Evolutionary conservation across 2,329 filamentous ascomycete species (phyloP), one percentile per base, ranked within the genome.

Genomic region (Macroventuria anomochaeta): DNA sequence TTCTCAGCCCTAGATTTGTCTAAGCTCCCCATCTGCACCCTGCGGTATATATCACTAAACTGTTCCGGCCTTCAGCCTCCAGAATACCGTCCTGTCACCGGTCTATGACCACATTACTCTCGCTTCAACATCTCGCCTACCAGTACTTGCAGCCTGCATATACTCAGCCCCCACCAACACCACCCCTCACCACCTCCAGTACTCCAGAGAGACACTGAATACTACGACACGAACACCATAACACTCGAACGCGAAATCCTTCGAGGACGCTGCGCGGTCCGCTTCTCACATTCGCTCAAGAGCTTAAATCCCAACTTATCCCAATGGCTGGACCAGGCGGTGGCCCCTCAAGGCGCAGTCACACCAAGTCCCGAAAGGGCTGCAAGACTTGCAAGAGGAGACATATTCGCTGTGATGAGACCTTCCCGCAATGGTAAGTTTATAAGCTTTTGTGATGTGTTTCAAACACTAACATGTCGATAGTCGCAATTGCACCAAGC

Each of bases 301-400:
- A 18, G 11, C 39, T 46, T 23, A 21, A 29, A 38, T 4, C 34
- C 23, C 44, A 36, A 29, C 17, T 47, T 46, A 54, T 53, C 56
- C n/a, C 63, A 67, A 97, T 97, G 93, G 90, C 92, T 80, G 91
- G 92, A 79, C 91, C 91, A 73, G 93, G 93, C 78, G 92, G 92
- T 83, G 93, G 93, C 81, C 93, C 93, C 75, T 93, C 93, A 74
- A 81, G 86, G 69, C 85, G 85, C 75, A 96, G 93, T 81, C 95
- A 99, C 81, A 99, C 95, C 75, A 99, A 99, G 82, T 97, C 93
- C 69, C 88, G 95, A 73, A 97, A 97, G 80, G 95, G 95, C 60
- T 99, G 95, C 83, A 93, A 96, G 71, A 96, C 92, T 58, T 99
- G 95, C 85, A 99, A 99, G 79, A 88, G 90, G 75, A 87, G 95